Evolutionary conservation across 805 yeast species (phyloP).

Genomic region (Torulaspora microellipsoides): DNA sequence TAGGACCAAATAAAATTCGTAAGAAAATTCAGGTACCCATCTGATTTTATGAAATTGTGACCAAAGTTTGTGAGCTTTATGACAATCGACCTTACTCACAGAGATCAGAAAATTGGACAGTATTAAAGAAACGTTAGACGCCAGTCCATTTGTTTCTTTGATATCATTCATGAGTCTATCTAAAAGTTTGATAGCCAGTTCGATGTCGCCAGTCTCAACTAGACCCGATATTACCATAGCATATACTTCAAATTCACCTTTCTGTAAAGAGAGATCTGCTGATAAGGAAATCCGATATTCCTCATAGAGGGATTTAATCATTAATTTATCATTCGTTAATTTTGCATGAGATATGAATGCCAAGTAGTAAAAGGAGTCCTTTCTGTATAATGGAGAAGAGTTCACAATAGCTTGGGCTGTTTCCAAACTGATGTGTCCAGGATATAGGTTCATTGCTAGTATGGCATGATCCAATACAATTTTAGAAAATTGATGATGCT

Average conservation of each 20-base stretch:
- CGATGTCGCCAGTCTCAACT: slow-evolving; percentile 45
- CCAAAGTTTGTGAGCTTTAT: slow-evolving; percentile 37
- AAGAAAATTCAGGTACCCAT: slow-evolving; percentile 41
- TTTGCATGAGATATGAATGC: slow-evolving; percentile 40
- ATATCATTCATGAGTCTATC: slow-evolving; percentile 49
- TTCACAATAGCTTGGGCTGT: slow-evolving; percentile 34
- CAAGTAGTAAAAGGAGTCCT: slow-evolving; percentile 37
- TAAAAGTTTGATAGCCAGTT: slow-evolving; percentile 51
- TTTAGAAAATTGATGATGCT: slow-evolving; percentile 41
- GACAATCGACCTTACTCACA: slow-evolving; percentile 33
- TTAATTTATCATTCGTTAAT: slow-evolving; percentile 35
- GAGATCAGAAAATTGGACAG: slow-evolving; percentile 43
- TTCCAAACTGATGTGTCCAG: slow-evolving; percentile 34
- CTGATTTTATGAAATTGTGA: slow-evolving; percentile 34
- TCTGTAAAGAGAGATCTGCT: slow-evolving; percentile 19
- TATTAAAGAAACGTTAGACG: slow-evolving; percentile 37
- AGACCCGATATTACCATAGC: slow-evolving; percentile 49
- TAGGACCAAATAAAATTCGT: slow-evolving; percentile 36
- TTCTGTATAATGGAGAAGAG: slow-evolving; percentile 23
- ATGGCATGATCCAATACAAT: slow-evolving; percentile 43
- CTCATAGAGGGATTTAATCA: slow-evolving; percentile 40
- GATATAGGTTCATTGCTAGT: slow-evolving; percentile 42
- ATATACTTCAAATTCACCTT: slow-evolving; percentile 47
- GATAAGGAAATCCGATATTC: slow-evolving; percentile 31
- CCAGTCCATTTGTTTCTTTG: slow-evolving; percentile 34